phyloP scores from a whole-genome alignment of 1,139 yeast species.

The Pichia sp. region DNA sequence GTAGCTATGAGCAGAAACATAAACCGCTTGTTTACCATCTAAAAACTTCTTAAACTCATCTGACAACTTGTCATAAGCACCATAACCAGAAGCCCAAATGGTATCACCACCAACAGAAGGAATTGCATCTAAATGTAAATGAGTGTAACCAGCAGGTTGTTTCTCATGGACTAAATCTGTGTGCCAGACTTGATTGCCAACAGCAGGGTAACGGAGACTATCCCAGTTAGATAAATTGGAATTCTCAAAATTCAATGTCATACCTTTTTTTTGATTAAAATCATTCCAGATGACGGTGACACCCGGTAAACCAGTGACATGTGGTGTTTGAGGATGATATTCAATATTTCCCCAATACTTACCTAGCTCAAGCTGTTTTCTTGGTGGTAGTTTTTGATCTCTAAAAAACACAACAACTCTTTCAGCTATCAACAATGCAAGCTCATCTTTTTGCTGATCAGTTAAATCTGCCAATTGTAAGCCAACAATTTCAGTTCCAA shows the following conservation, averaged over 20 bases:
- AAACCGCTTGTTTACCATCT: slow-evolving; percentile 44
- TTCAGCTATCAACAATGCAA: slow-evolving; percentile 45
- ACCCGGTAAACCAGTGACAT: slow-evolving; percentile 39
- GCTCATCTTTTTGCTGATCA: slow-evolving; percentile 47
- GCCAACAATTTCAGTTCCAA: slow-evolving; percentile 53
- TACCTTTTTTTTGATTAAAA: slow-evolving; percentile 17
- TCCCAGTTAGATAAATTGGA: slow-evolving; percentile 21
- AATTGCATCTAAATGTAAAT: slow-evolving; percentile 39
- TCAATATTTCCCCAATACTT: slow-evolving; percentile 41
- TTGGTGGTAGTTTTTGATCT: slow-evolving; percentile 41
- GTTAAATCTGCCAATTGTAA: slow-evolving; percentile 42
- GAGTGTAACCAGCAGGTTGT: slow-evolving; percentile 44
- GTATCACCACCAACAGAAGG: slow-evolving; percentile 46
- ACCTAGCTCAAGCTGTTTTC: slow-evolving; percentile 39
- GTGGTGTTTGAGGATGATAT: slow-evolving; percentile 40
- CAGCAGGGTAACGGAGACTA: slow-evolving; percentile 17
- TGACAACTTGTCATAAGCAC: slow-evolving; percentile 40
- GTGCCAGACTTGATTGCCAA: slow-evolving; percentile 33
- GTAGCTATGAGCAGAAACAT: slow-evolving; percentile 37
- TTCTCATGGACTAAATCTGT: slow-evolving; percentile 42
- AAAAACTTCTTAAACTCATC: slow-evolving; percentile 41
- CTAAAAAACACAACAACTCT: slow-evolving; percentile 44
- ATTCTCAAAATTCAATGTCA: slow-evolving; percentile 15
- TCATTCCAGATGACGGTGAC: slow-evolving; percentile 51
- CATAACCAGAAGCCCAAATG: slow-evolving; percentile 43